These are phyloP conservation scores for Calonectria hongkongensis DNA, from an alignment of 2,329 filamentous ascomycete species.

Conservation along the genomic window DNA sequence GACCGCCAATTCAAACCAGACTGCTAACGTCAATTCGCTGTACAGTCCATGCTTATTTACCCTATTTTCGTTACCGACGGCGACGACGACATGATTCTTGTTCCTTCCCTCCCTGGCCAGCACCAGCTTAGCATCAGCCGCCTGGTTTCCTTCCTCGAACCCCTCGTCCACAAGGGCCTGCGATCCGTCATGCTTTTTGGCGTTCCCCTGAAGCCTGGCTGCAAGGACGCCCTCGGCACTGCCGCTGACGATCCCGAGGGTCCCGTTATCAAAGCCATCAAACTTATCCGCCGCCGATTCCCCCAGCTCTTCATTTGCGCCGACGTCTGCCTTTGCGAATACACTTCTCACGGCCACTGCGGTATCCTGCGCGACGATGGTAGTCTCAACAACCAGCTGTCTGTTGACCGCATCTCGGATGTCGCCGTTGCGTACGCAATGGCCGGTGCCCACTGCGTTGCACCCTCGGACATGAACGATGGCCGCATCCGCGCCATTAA, in stretches of 20 bases:
- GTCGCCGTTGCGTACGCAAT: constrained; percentile 98
- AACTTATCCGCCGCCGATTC: constrained; percentile 87
- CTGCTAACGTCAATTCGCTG: constrained; percentile 40
- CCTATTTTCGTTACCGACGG: constrained; percentile 97
- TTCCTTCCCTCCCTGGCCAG: constrained; percentile 94
- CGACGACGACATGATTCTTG: constrained; percentile 92
- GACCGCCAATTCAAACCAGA: constrained; percentile 5
- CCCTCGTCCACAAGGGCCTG: constrained; percentile 91
- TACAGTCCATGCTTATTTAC: constrained; percentile 97
- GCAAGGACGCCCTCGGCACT: constrained; percentile 94
- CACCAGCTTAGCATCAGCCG: constrained; percentile 91
- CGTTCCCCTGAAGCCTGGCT: constrained; percentile 86
- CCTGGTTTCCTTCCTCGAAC: constrained; percentile 87
- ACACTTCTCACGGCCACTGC: constrained; percentile 98
- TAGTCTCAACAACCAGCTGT: constrained; percentile 92
- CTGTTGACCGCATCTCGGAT: constrained; percentile 95
- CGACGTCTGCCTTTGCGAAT: constrained; percentile 98
- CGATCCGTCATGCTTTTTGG: constrained; percentile 97
- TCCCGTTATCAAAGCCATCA: constrained; percentile 91
- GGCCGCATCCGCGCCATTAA: constrained; percentile 98
- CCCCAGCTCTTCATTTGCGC: constrained; percentile 92
- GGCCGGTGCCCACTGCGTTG: constrained; percentile 96
- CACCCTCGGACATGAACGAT: constrained; percentile 99
- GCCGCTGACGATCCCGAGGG: constrained; percentile 94
- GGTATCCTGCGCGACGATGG: constrained; percentile 96